Evolutionary conservation across 805 yeast species (phyloP).

Genomic region (Jamesozyma rosinii): DNA sequence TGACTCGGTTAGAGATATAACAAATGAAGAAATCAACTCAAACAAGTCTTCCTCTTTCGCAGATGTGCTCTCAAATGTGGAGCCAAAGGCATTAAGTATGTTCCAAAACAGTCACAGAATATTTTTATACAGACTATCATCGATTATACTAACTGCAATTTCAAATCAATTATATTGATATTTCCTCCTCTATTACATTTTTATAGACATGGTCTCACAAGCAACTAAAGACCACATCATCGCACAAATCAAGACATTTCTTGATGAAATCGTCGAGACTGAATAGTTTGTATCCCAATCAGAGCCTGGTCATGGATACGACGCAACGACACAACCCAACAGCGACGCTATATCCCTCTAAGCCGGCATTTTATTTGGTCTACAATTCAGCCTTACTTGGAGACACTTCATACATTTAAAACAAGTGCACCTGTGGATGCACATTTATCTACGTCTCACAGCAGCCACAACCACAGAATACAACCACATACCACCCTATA

Average conservation of each 20-base stretch:
- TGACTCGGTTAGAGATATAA: constrained; percentile 56
- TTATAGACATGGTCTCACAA: constrained; percentile 50
- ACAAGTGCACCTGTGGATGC: too few relatives aligned
- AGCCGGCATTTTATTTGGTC: too few relatives aligned
- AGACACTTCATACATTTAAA: too few relatives aligned
- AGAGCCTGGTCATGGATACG: too few relatives aligned
- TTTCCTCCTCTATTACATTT: background rate
- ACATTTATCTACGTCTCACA: too few relatives aligned
- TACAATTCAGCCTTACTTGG: too few relatives aligned
- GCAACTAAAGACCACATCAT: constrained; percentile 52
- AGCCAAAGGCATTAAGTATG: constrained; percentile 56
- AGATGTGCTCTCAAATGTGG: constrained; percentile 42
- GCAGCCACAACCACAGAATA: too few relatives aligned
- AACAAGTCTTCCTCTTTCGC: constrained; percentile 43
- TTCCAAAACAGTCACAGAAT: too few relatives aligned
- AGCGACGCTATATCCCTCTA: too few relatives aligned
- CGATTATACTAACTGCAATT: background rate
- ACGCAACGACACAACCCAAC: too few relatives aligned
- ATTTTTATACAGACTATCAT: too few relatives aligned
- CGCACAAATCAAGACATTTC: constrained; percentile 47
- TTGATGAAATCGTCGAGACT: constrained; percentile 41
- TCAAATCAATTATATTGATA: constrained; percentile 8
- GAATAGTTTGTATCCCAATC: constrained; percentile 15
- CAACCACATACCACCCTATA: too few relatives aligned
- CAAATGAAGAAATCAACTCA: constrained; percentile 39